A percentile compares a stretch with the other conserved stretches of the same genome.
These are phyloP conservation scores for Gonium pectorale DNA, from an alignment of 139 green algal genomes.

Conservation along the genomic window DNA sequence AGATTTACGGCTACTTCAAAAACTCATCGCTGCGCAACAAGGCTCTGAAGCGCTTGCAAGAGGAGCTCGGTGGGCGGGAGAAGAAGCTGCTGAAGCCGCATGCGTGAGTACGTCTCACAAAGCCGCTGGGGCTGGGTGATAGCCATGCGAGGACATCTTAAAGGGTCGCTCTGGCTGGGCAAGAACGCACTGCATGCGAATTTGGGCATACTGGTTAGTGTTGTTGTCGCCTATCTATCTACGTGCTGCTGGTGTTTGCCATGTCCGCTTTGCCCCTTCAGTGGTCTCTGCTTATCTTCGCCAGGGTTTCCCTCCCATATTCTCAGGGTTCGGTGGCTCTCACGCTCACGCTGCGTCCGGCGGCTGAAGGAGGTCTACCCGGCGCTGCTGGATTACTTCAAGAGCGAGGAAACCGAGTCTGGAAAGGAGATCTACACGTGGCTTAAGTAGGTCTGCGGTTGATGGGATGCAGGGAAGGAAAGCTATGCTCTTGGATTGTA, in stretches of 20 bases:
- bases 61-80: not conserved
- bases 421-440: not conserved
- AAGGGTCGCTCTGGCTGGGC: no score
- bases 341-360: not conserved
- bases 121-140: not conserved
- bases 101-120: not conserved
- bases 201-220: not conserved
- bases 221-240: not conserved
- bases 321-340: not conserved
- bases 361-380: not conserved
- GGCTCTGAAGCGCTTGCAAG: not conserved
- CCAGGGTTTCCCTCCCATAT: no score
- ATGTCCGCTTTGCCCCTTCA: not conserved
- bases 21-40: not conserved
- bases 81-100: not conserved
- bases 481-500: no score
- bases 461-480: no score
- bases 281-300: no score
- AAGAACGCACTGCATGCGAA: no score
- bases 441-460: not conserved
- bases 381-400: not conserved
- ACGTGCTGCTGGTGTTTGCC: not conserved
- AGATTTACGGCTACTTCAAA: no score
- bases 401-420: not conserved
- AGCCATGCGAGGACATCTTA: no score